Evolutionary conservation across 1,284 basidiomycete genomes (phyloP).

Genomic region (Kalmanozyma brasiliensis): DNA sequence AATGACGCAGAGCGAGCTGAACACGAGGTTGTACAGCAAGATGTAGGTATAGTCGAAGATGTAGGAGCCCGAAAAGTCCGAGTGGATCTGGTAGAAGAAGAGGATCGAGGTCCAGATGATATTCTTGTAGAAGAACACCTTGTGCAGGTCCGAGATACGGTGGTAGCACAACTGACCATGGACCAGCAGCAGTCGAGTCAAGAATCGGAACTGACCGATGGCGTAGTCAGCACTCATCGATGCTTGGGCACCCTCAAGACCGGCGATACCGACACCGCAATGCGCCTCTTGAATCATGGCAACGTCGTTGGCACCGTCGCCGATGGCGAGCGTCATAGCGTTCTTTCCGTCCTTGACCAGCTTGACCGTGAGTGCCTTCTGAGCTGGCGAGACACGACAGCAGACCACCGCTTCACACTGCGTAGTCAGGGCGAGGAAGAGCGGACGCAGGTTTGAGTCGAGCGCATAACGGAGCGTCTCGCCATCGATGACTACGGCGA

Average conservation of each 20-base stretch:
- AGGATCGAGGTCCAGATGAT: conserved; percentile 77
- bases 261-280: conserved; percentile 91
- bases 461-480: conserved; percentile 88
- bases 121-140: conserved; percentile 87
- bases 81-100: conserved; percentile 94
- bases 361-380: conserved; percentile 94
- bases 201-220: conserved; percentile 92
- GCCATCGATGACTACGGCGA: conserved; percentile 95
- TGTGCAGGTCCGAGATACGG: conserved; percentile 81
- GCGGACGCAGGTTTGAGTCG: conserved; percentile 78
- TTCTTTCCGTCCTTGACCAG: conserved; percentile 93
- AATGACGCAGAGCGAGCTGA: conserved; percentile 92
- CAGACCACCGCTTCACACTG: conserved; percentile 98
- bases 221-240: conserved; percentile 99
- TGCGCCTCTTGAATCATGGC: conserved; percentile 99
- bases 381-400: conserved; percentile 93
- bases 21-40: conserved; percentile 81
- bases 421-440: conserved; percentile 91
- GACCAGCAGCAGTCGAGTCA: conserved; percentile 90
- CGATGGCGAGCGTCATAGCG: conserved; percentile 96
- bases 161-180: conserved; percentile 97
- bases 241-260: conserved; percentile 95
- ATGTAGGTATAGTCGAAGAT: conserved; percentile 84
- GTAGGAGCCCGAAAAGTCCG: conserved; percentile 91
- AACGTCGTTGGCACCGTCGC: conserved; percentile 94